A percentile compares a stretch with the other conserved stretches of the same genome.
Evolutionary conservation across 345 rosid genomes (phyloP).

Genomic region (Hibiscus syriacus): DNA sequence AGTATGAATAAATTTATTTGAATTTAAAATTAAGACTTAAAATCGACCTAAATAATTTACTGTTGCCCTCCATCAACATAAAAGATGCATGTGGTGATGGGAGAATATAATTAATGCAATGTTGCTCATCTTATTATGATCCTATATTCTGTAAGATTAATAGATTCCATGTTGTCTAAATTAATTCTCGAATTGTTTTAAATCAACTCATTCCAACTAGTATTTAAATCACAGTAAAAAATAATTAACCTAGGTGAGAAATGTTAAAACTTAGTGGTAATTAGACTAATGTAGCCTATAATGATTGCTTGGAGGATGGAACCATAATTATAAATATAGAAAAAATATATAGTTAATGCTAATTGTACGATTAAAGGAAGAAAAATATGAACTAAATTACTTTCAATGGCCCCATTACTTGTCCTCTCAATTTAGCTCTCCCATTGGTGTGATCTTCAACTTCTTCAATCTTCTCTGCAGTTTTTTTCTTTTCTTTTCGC

Average conservation of each 20-base stretch:
- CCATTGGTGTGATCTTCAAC: slow-evolving; percentile 28
- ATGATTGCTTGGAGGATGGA: slow-evolving; percentile 56
- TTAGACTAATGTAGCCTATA: slow-evolving; percentile 27
- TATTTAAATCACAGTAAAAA: neutral
- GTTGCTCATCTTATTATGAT: neutral
- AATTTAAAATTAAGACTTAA: no score
- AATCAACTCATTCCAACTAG: neutral
- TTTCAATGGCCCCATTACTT: slow-evolving; percentile 46
- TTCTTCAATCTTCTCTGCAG: slow-evolving; percentile 18
- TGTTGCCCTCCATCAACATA: neutral
- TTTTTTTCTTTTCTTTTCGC: slow-evolving; percentile 4
- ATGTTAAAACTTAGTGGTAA: slow-evolving; percentile 14
- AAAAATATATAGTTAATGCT: slow-evolving; percentile 33
- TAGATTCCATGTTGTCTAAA: slow-evolving; percentile 5
- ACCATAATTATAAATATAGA: slow-evolving; percentile 36
- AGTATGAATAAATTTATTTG: no score
- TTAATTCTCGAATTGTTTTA: slow-evolving; percentile 9
- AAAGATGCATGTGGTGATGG: neutral
- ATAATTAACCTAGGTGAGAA: slow-evolving; percentile 4
- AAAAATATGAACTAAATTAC: slow-evolving; percentile 60
- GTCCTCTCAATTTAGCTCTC: slow-evolving; percentile 43
- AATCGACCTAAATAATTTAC: neutral
- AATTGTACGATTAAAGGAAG: slow-evolving; percentile 53
- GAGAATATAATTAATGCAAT: neutral
- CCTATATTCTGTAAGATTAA: slow-evolving; percentile 2